These are phyloP conservation scores for Arctostaphylos glauca DNA, from an alignment of 148 eudicot species.

Conservation along the genomic window DNA sequence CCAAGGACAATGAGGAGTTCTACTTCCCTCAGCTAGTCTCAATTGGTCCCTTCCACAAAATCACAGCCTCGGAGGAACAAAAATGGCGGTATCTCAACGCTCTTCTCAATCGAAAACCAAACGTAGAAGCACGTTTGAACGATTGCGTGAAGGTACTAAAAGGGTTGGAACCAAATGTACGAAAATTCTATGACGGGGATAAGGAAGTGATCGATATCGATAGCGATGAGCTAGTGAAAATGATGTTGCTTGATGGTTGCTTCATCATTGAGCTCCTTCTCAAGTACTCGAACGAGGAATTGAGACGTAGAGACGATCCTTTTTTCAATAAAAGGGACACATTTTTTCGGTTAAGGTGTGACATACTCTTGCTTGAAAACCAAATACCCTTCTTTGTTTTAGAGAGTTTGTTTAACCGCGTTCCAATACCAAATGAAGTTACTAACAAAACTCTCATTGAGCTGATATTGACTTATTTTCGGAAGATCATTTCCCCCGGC, in stretches of 20 bases:
- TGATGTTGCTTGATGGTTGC: slow-evolving; percentile 52
- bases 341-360: slow-evolving; percentile 34
- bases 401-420: slow-evolving; percentile 31
- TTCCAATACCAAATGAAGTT: slow-evolving; percentile 36
- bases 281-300: slow-evolving; percentile 27
- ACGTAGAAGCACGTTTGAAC: slow-evolving; percentile 24
- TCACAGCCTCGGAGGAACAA: slow-evolving; percentile 37
- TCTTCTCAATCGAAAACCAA: slow-evolving; percentile 32
- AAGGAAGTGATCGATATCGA: background rate
- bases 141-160: slow-evolving; percentile 36
- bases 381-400: slow-evolving; percentile 59
- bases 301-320: slow-evolving; percentile 54
- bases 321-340: slow-evolving; percentile 27
- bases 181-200: slow-evolving; percentile 41
- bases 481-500: slow-evolving; percentile 28
- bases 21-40: slow-evolving; percentile 46
- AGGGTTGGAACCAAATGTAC: slow-evolving; percentile 40
- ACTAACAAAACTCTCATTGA: slow-evolving; percentile 24
- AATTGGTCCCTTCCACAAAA: slow-evolving; percentile 53
- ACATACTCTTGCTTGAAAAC: slow-evolving; percentile 54
- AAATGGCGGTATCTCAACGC: slow-evolving; percentile 59
- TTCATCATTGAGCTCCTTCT: slow-evolving; percentile 62
- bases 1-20: slow-evolving; percentile 12
- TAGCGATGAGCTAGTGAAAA: slow-evolving; percentile 39
- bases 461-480: slow-evolving; percentile 48